Evolutionary conservation across 2,329 filamentous ascomycete genomes (phyloP), one percentile per base, ranked within the genome.

Genomic region (Dactylellina cionopaga): DNA sequence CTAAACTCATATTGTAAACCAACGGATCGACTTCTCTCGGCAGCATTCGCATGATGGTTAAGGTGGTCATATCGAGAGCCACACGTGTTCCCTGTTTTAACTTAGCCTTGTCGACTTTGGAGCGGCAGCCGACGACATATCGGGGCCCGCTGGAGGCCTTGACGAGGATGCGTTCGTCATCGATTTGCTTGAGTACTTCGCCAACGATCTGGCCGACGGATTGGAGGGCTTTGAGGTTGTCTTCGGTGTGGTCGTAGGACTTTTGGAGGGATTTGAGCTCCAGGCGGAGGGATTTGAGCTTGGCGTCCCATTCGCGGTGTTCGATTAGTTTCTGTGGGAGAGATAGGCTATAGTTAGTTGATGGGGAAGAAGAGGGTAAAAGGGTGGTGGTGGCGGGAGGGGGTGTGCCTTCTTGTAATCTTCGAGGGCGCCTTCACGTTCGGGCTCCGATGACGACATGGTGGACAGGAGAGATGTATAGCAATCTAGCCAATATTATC

Each of bases 21-120:
- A 99, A 86, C 17, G 95, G 95, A 80, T 99, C 95, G 80, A 99
- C 96, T 84, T 99, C 95, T 81, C 95, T 90, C 71, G 95, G 96
- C 47, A 99, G 86, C 95, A 99, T 99, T 79, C 95, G 92, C 95
- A 99, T 99, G 82, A 99, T 99, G 73, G 95, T 99, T 77, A 99
- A 90, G 17, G 95, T 99, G 55, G 95, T 99, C 95, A 99, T 99
- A 80, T 99, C 95, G 71, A 99, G 89, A 31, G 95, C 94, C 62
- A 99, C 95, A 79, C 95, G 92, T 25, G 94, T 97, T 78, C 96
- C 96, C 83, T 99, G 95, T 87, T 98, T 99, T 80, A 99, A 84
- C 85, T 97, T 98, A 74, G 85, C 84, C 84, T 96, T 97, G 85
- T 99, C 95, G 79, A 99, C 95, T 83, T 99, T 99, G 74, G 93